Evolutionary conservation across 1,284 basidiomycete species (phyloP).

Genomic region (Kalmanozyma brasiliensis): DNA sequence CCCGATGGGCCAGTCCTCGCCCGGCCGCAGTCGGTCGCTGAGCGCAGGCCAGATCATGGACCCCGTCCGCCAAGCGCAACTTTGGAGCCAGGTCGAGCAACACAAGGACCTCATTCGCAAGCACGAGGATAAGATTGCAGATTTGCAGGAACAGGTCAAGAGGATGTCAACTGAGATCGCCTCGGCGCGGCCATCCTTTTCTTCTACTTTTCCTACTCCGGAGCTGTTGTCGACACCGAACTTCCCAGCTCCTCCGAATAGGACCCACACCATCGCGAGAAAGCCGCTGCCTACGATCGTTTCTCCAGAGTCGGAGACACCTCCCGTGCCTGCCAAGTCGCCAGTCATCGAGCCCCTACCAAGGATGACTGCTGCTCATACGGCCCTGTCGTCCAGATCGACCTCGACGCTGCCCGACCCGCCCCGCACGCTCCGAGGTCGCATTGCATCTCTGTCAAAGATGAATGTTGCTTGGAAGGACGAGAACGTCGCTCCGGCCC

Average conservation of each 20-base stretch:
- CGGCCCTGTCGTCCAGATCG: background rate
- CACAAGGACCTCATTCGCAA: conserved; percentile 35
- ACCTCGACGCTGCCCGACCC: background rate
- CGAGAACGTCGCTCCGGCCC: background rate
- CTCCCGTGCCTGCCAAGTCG: conserved; percentile 16
- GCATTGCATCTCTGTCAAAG: conserved; percentile 24
- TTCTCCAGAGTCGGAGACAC: conserved; percentile 4
- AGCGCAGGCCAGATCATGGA: conserved; percentile 29
- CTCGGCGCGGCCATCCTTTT: conserved; percentile 26
- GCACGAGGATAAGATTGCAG: conserved; percentile 37
- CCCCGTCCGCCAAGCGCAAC: conserved; percentile 21
- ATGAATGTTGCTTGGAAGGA: conserved; percentile 10
- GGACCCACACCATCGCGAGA: background rate
- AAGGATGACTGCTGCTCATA: background rate
- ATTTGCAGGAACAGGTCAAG: conserved; percentile 31
- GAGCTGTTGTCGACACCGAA: conserved; percentile 8
- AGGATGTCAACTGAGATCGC: conserved; percentile 38
- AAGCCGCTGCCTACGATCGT: conserved; percentile 7
- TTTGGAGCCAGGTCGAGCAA: conserved; percentile 39
- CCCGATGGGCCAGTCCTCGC: conserved; percentile 7
- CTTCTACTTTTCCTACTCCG: conserved; percentile 10
- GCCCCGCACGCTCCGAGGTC: conserved; percentile 20
- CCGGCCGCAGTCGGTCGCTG: conserved; percentile 20
- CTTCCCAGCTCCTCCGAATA: conserved; percentile 11
- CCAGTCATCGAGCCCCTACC: conserved; percentile 1